Evolutionary conservation across 2,329 filamentous ascomycete genomes (phyloP), one percentile per base, ranked within the genome.

Genomic region (Peltaster fructicola): DNA sequence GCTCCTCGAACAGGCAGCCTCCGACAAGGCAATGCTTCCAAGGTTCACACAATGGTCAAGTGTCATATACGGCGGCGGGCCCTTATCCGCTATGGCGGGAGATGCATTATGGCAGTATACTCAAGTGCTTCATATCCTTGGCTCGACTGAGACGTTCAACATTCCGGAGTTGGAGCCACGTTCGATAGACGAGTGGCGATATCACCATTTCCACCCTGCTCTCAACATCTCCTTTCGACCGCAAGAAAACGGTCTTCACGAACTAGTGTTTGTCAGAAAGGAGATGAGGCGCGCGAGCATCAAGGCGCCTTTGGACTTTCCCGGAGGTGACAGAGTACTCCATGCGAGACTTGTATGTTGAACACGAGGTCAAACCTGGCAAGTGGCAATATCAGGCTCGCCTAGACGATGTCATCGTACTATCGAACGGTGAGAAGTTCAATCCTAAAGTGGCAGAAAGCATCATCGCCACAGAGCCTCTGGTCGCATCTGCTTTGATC

Each of bases 341-440:
- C 1, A 43, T 37, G 8, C 43, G 41, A 7, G 44, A 47, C 24
- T 23, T 47, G 5, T 47, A 40, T 28, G 30, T 29, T 8, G 24
- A 29, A 10, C 44, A 47, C 30, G 40, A 41, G 2, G 32, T 16
- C 10, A 47, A 43, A 27, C 27, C 32, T 7, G 32, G 32, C 20
- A 32, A 36, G 4, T 47, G 40, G 38, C 31, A 29, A 11, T 45
- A 40, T 26, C 30, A 34, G 4, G 40, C 40, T 8, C 31, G 44
- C 6, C 32, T 34, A n/a, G 44, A 47, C 26, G 44, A 47, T 24
- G 33, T 42, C 3, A 35, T 47, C 16, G 41, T 45, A 3, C 33
- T 47, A 2, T 33, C 34, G n/a, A 47, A 43, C 17, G 42, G 44
- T 15, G 39, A 43, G 25, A 47, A 45, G 27, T 37, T 47, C 20